Conservation (phyloP, 148 eudicot genomes). For the Rhododendron ovatum region DNA sequence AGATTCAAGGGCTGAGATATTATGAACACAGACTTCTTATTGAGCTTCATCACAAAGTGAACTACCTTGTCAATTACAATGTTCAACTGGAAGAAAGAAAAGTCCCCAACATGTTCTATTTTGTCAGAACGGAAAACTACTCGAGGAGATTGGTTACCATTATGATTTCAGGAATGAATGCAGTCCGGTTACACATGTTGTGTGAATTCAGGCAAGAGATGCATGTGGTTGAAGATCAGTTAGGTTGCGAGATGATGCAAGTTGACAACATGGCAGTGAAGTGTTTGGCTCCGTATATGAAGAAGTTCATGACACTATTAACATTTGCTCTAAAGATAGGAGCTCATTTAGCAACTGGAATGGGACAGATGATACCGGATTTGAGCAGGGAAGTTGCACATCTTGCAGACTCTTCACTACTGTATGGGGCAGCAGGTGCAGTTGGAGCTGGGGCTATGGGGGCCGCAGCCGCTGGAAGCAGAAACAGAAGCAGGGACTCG, state of each 20-base stretch:
- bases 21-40: slow-evolving; percentile 81
- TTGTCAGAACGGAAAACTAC: slow-evolving; percentile 75
- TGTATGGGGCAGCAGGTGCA: slow-evolving; percentile 68
- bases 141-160: slow-evolving; percentile 73
- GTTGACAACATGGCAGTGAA: slow-evolving; percentile 65
- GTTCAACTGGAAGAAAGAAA: slow-evolving; percentile 86
- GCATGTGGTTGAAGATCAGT: slow-evolving; percentile 90
- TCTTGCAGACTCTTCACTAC: slow-evolving; percentile 48
- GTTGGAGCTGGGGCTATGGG: slow-evolving; percentile 51
- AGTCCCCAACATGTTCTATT: slow-evolving; percentile 87
- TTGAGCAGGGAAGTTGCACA: slow-evolving; percentile 73
- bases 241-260: slow-evolving; percentile 89
- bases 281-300: slow-evolving; percentile 82
- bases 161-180: slow-evolving; percentile 80
- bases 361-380: slow-evolving; percentile 93
- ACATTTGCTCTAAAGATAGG: slow-evolving; percentile 93
- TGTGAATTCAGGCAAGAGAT: slow-evolving; percentile 80
- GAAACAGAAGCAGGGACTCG: slow-evolving; percentile 32
- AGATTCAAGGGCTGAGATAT: slow-evolving; percentile 90
- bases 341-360: slow-evolving; percentile 79
- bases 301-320: slow-evolving; percentile 73
- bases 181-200: slow-evolving; percentile 76
- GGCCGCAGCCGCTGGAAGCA: slow-evolving; percentile 54
- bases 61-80: slow-evolving; percentile 76
- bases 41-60: slow-evolving; percentile 77